phyloP scores from a whole-genome alignment of 2,329 filamentous ascomycete species.

The Hymenoscyphus albidus region DNA sequence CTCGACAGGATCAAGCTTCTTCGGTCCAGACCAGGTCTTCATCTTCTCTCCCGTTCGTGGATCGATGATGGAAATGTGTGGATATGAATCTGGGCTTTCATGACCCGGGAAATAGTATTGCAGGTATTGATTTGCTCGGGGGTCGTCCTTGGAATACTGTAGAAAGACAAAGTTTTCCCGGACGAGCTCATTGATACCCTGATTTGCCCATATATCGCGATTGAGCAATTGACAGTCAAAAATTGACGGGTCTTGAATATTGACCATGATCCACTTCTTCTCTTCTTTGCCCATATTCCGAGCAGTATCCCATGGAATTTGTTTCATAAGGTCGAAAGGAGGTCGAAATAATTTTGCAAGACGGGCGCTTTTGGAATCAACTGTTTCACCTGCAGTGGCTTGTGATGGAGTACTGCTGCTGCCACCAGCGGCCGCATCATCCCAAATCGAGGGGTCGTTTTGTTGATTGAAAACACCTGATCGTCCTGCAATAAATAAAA shows the following conservation, averaged over 20 bases:
- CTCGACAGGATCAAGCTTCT: slow-evolving; percentile 70
- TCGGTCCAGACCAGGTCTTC: slow-evolving; percentile 87
- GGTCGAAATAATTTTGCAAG: slow-evolving; percentile 91
- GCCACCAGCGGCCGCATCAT: slow-evolving; percentile 41
- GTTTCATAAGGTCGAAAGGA: slow-evolving; percentile 83
- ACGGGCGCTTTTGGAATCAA: slow-evolving; percentile 65
- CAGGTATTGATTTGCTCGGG: slow-evolving; percentile 73
- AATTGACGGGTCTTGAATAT: slow-evolving; percentile 87
- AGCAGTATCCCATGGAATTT: slow-evolving; percentile 76
- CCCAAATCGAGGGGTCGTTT: slow-evolving; percentile 45
- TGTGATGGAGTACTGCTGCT: slow-evolving; percentile 52
- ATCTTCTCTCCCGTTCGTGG: slow-evolving; percentile 95
- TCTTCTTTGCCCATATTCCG: slow-evolving; percentile 80
- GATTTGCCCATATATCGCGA: slow-evolving; percentile 92
- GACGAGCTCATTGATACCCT: slow-evolving; percentile 72
- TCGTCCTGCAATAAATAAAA: slow-evolving; percentile 36
- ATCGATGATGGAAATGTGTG: slow-evolving; percentile 93
- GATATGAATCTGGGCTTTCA: slow-evolving; percentile 85
- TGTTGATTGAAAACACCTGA: slow-evolving; percentile 69
- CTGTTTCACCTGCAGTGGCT: slow-evolving; percentile 60
- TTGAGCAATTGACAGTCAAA: slow-evolving; percentile 95
- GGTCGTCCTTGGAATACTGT: slow-evolving; percentile 86
- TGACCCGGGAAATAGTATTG: slow-evolving; percentile 82
- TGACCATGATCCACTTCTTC: slow-evolving; percentile 93
- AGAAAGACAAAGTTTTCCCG: slow-evolving; percentile 93